Base-by-base conservation (phyloP, 2,329 filamentous ascomycete species). In the Fusarium xyrophilum region DNA sequence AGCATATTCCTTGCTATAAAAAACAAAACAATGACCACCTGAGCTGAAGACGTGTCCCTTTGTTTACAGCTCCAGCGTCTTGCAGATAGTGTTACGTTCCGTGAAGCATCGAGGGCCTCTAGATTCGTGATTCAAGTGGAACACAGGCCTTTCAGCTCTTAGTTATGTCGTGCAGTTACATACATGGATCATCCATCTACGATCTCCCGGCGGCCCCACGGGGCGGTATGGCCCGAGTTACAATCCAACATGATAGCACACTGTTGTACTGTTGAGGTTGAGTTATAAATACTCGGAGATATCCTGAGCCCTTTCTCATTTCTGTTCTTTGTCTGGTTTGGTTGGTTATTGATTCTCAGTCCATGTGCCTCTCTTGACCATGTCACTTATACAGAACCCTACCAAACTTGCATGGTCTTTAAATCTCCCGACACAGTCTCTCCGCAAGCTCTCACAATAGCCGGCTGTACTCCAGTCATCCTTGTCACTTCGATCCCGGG, bases 161-260 rank as follows among this genome's bases (percentile, higher is more conserved):
- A n/a, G n/a, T n/a, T n/a, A 53, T 70, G 63, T 53, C 42, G 48
- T 64, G 63, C 67, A 69, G 44, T 19, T 63, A 30, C 54, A 12
- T 35, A 68, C 68, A 70, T 70, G 67, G 68, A 63, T 68, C 39
- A 70, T 42, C 67, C 68, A 65, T 59, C 62, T 57, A 64, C 38
- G 51, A 67, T 67, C 54, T 59, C 56, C 39, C 35, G 46, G 56
- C 60, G 53, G 61, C 53, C 60, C 36, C 46, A 55, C 52, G 60
- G 56, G 50, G 44, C 39, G 56, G 56, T 40, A 59, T 58, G 35
- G 51, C 36, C 36, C 35, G 44, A 55, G 27, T 51, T 59, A 35
- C 53, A 40, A 27, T 42, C 30, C n/a, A 36, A 28, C 6, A 51
- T 9, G 32, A 39, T 28, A 42, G 53, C 23, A 21, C 11, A 19